Evolutionary conservation across 2,329 filamentous ascomycete genomes (phyloP).

Genomic region (Tolypocladium nubicola): DNA sequence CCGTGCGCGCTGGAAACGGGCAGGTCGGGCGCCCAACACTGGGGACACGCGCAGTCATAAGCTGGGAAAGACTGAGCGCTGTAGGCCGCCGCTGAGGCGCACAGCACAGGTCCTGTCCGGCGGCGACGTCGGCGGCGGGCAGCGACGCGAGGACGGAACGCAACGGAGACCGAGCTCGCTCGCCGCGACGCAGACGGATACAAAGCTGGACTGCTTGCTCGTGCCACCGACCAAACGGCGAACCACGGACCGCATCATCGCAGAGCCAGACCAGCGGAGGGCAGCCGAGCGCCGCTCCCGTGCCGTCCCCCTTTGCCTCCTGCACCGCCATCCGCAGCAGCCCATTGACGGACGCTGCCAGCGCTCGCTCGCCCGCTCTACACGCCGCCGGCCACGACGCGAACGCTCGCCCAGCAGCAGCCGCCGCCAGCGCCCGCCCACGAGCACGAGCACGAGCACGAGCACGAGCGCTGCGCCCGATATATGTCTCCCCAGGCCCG

Average conservation of each 20-base stretch:
- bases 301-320: neutral
- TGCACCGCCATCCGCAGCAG: neutral
- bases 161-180: slow-evolving; percentile 1
- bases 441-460: neutral
- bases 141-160: neutral
- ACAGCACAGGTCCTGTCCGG: neutral
- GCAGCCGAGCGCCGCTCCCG: neutral
- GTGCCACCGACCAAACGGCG: neutral
- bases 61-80: too few relatives aligned
- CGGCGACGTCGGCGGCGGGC: neutral
- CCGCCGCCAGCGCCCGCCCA: too few relatives aligned
- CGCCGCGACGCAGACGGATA: neutral
- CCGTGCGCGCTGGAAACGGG: too few relatives aligned
- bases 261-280: neutral
- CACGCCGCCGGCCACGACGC: too few relatives aligned
- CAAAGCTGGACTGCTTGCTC: neutral
- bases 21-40: too few relatives aligned
- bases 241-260: neutral
- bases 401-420: too few relatives aligned
- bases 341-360: too few relatives aligned
- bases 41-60: too few relatives aligned
- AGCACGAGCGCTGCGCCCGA: neutral
- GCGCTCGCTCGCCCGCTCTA: too few relatives aligned
- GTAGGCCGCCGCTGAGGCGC: neutral
- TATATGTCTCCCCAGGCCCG: slow-evolving; percentile 21